Percentiles rank a stretch among this genome's conserved stretches.
These are phyloP conservation scores for Cryphonectria japonica DNA, from an alignment of 2,329 filamentous ascomycete species.

Conservation along the genomic window DNA sequence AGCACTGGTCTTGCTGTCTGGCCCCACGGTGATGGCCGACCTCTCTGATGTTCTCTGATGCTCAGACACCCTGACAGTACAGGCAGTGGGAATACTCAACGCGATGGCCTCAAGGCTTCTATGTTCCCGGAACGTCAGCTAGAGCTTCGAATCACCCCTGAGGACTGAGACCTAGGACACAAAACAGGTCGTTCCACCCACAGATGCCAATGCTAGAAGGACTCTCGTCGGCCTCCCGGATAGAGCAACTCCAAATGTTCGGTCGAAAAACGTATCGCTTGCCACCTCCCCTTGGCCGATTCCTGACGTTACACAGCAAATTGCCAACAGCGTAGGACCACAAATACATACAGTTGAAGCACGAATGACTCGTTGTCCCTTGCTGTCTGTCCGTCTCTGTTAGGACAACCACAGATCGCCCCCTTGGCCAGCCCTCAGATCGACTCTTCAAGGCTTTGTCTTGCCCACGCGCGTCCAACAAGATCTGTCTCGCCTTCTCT, in stretches of 20 bases:
- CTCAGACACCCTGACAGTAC: not conserved
- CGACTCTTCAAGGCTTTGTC: not conserved
- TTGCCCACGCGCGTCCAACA: not conserved
- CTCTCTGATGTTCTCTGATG: not conserved
- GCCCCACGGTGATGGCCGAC: not conserved
- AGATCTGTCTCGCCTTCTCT: not conserved
- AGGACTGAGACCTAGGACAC: not conserved
- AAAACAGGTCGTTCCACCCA: not conserved
- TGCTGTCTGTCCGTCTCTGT: not conserved
- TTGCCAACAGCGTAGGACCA: not conserved
- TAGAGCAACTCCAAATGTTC: not conserved
- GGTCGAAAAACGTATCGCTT: not conserved
- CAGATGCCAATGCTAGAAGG: not conserved
- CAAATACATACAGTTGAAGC: not conserved
- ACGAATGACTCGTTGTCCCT: not conserved
- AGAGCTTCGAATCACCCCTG: not conserved
- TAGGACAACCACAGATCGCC: not conserved
- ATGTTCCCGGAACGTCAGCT: not conserved
- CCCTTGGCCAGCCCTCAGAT: not conserved
- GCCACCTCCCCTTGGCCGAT: not conserved
- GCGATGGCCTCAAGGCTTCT: not conserved
- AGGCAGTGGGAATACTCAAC: not conserved
- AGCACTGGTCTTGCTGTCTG: not conserved
- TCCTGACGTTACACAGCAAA: not conserved
- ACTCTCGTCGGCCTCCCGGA: not conserved